Evolutionary conservation across 2,329 filamentous ascomycete species (phyloP), one percentile per base, ranked within the genome.

Genomic region (Colletotrichum paranaense): DNA sequence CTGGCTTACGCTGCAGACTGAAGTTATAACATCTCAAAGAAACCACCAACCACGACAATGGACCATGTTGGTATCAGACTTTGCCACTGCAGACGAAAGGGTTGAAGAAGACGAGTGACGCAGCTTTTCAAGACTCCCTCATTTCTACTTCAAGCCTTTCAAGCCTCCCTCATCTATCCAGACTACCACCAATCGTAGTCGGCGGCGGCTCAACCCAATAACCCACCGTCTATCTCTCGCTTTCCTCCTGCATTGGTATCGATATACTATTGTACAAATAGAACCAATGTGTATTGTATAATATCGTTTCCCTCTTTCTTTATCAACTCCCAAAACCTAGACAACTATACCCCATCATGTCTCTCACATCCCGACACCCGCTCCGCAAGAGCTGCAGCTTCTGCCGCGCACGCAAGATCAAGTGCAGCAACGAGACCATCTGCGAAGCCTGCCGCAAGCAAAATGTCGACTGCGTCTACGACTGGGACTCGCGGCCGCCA

Each of bases 401-500:
- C 65, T 83, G 81, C 75, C 79, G 81, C n/a, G 80, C 81, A 30
- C 77, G 81, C 19, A 83, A 83, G 76, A 82, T 83, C 76, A 83
- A 82, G 66, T 83, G 81, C 73, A 82, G 80, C 66, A 82, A 82
- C 74, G 81, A 81, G 58, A 79, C 79, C 32, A 83, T 82, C 49
- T 83, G 81, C 76, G 80, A 82, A 68, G 81, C 81, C 30, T 82
- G 81, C 58, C 79, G 81, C 53, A 78, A 79, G 52, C 81, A 82
- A 67, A 81, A 80, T 11, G 80, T 79, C 60, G 81, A 83, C 74
- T 82, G 81, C 74, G 82, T 83, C 75, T 82, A 82, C 76, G 81
- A 82, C 74, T 82, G 82, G 68, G 81, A 83, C 65, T 77, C 80
- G 7, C 75, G 78, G 7, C 78, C 80, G 26, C 72, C 77, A 56